Evolutionary conservation across 768 basidiomycete genomes (phyloP).

Genomic region (Hericium erinaceus): DNA sequence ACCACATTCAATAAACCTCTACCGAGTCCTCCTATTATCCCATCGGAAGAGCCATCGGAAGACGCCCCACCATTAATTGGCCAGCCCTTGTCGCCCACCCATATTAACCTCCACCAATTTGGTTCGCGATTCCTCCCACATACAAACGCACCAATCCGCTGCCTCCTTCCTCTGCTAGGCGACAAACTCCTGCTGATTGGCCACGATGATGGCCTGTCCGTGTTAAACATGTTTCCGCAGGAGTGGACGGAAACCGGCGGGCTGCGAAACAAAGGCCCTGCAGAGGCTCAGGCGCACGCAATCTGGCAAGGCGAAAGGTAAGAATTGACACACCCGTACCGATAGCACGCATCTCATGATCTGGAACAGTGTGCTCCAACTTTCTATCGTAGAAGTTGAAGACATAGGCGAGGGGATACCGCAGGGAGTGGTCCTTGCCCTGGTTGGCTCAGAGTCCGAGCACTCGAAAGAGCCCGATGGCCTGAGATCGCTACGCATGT

Average conservation of each 20-base stretch:
- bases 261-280: conserved; percentile 43
- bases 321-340: conserved; percentile 14
- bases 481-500: conserved; percentile 62
- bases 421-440: conserved; percentile 68
- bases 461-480: conserved; percentile 48
- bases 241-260: conserved; percentile 43
- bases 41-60: conserved; percentile 11
- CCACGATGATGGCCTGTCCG: conserved; percentile 71
- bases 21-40: conserved; percentile 5
- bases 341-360: background rate
- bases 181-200: conserved; percentile 68
- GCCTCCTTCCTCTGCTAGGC: conserved; percentile 59
- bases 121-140: conserved; percentile 84
- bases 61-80: conserved; percentile 32
- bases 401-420: conserved; percentile 46
- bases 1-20: conserved; percentile 15
- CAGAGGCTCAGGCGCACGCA: conserved; percentile 55
- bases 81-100: conserved; percentile 49
- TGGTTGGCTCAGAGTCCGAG: conserved; percentile 58
- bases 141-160: conserved; percentile 62
- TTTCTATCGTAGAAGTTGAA: conserved; percentile 61
- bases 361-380: conserved; percentile 56
- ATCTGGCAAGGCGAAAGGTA: conserved; percentile 79
- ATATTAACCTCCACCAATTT: conserved; percentile 64
- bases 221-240: conserved; percentile 74